Evolutionary conservation across 2,329 filamentous ascomycete genomes (phyloP).

Genomic region (Colletotrichum tropicicola): DNA sequence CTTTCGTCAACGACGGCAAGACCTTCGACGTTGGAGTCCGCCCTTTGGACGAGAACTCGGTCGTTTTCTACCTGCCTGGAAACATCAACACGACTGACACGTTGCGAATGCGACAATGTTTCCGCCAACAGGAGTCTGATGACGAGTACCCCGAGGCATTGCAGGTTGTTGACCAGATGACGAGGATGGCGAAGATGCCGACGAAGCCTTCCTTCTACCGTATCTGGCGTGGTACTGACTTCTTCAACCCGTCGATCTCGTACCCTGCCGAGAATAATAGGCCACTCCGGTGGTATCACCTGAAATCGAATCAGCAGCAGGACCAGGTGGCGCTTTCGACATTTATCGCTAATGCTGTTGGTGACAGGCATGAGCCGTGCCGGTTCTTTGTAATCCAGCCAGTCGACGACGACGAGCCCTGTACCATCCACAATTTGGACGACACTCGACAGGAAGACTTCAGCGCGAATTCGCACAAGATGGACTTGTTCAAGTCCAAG

Average conservation of each 20-base stretch:
- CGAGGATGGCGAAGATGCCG: background rate
- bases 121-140: background rate
- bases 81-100: background rate
- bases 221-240: conserved; percentile 27
- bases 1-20: background rate
- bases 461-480: background rate
- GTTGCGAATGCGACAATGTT: background rate
- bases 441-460: background rate
- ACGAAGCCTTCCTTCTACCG: background rate
- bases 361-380: background rate
- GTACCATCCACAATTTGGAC: background rate
- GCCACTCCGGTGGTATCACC: conserved; percentile 10
- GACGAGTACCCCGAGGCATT: conserved; percentile 17
- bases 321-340: conserved; percentile 6
- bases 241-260: conserved; percentile 7
- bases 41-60: background rate
- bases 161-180: background rate
- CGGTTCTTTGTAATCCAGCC: conserved; percentile 29
- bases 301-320: background rate
- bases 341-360: conserved; percentile 9
- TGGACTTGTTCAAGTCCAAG: conserved; percentile 8
- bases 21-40: background rate
- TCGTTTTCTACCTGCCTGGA: conserved; percentile 24
- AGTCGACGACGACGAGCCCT: background rate
- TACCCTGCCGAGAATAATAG: background rate